Evolutionary conservation across 1,284 basidiomycete genomes (phyloP), one percentile per base, ranked within the genome.

Genomic region (Sutorius eximius): DNA sequence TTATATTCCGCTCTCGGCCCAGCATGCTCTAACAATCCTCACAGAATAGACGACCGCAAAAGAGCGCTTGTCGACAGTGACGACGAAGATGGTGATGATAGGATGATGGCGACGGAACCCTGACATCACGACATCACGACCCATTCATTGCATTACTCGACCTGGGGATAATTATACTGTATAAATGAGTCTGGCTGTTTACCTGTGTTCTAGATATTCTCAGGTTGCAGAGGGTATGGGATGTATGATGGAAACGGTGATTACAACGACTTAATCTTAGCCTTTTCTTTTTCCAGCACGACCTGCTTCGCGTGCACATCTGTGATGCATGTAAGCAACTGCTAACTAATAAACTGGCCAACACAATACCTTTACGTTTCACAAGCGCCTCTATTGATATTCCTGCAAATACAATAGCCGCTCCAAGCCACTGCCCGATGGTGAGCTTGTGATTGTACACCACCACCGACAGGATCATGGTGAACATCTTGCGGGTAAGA

Each of bases 401-500:
- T 1, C 94, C 95, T 5, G 85, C 83, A 72, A 99, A 98, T 5
- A 99, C 97, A 30, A 95, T 85, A 1, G 74, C 87, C 0, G 95
- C 87, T 16, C 96, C 97, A 3, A 83, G 63, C 97, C 97, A 99
- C 73, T 99, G 97, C 1, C 94, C 91, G 0, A 68, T 56, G 0
- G 88, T 88, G 50, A 99, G 78, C 59, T 80, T 82, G 73, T 99
- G 96, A 63, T 93, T 87, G 72, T 98, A 99, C 1, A 98, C 84
- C 27, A 96, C 71, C 5, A 99, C 95, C 8, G 92, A 95, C 36
- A 99, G 79, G 13, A 99, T 79, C 96, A 99, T 99, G 5, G 96
- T 98, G 71, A 98, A 97, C 68, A 99, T 79, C 75, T 99, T 99
- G 54, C 97, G 82, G n/a, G 96, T 99, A 52, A 99, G 82, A 1